Percentiles rank a stretch among this genome's conserved stretches.
Conservation (phyloP, 2,329 filamentous ascomycete species). For the Colletotrichum sp. region DNA sequence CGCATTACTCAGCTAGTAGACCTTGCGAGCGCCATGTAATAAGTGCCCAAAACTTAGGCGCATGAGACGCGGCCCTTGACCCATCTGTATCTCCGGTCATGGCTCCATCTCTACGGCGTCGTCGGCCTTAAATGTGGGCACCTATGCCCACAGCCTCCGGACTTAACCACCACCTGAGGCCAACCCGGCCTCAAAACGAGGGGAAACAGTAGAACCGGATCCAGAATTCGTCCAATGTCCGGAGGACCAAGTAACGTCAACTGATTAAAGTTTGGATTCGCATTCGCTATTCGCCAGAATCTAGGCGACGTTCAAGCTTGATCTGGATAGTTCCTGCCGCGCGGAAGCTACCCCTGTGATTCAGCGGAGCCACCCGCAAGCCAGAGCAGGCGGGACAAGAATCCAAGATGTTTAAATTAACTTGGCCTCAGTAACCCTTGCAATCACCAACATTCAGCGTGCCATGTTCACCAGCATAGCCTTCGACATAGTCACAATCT, state of each 20-base stretch:
- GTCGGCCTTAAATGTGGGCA: neutral
- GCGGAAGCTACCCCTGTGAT: neutral
- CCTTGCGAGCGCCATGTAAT: neutral
- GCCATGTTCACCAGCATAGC: neutral
- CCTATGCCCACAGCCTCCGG: neutral
- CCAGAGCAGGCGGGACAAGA: rapidly evolving
- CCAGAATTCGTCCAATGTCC: neutral
- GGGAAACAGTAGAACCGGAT: neutral
- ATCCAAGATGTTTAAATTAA: rapidly evolving
- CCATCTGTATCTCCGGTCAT: neutral
- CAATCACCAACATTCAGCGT: neutral
- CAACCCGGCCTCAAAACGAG: neutral
- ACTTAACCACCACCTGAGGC: neutral
- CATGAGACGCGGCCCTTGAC: neutral
- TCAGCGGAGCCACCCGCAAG: neutral
- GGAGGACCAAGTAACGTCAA: neutral
- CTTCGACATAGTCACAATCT: neutral
- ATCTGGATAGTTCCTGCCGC: neutral
- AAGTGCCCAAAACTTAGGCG: neutral
- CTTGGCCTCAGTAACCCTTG: neutral
- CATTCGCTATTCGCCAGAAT: neutral
- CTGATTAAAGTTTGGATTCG: rapidly evolving
- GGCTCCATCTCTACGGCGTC: neutral
- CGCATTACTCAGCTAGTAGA: neutral
- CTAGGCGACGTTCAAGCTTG: neutral